A percentile compares a stretch with the other conserved stretches of the same genome.
Conservation (phyloP, 495 filamentous ascomycete species). For the Aspergillus mulundensis region DNA sequence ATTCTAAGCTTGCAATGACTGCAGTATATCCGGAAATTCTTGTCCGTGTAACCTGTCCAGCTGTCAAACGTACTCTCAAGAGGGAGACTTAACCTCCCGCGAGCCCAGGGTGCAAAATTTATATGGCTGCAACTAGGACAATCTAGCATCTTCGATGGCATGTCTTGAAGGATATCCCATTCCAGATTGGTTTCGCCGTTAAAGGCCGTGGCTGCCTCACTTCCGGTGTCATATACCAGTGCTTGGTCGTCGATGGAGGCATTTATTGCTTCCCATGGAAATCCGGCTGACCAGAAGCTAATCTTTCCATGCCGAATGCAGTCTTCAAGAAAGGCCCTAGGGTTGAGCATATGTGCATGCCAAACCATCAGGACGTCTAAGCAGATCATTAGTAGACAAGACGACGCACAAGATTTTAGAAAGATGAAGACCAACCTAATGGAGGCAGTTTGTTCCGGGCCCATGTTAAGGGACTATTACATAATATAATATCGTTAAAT, state of each 20-base stretch:
- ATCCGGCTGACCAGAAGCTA: slow-evolving; percentile 57
- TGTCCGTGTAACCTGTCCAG: slow-evolving; percentile 60
- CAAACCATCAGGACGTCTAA: slow-evolving; percentile 85
- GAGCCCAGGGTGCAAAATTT: slow-evolving; percentile 58
- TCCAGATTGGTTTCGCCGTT: slow-evolving; percentile 42
- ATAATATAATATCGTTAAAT: slow-evolving; percentile 16
- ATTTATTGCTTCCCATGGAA: slow-evolving; percentile 69
- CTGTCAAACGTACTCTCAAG: slow-evolving; percentile 22
- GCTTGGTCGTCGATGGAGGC: slow-evolving; percentile 57
- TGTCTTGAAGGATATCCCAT: slow-evolving; percentile 59
- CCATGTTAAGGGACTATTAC: slow-evolving; percentile 12
- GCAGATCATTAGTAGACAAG: slow-evolving; percentile 3
- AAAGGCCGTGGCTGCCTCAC: slow-evolving; percentile 46
- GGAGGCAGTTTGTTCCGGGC: slow-evolving; percentile 24
- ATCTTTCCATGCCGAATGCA: slow-evolving; percentile 59
- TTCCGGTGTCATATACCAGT: slow-evolving; percentile 58
- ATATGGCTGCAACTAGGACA: slow-evolving; percentile 54
- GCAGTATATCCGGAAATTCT: slow-evolving; percentile 45
- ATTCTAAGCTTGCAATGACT: slow-evolving; percentile 47
- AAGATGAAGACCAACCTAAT: slow-evolving; percentile 22
- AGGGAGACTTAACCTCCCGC: slow-evolving; percentile 31
- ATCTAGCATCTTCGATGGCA: slow-evolving; percentile 39
- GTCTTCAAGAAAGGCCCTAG: slow-evolving; percentile 73
- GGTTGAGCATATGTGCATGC: slow-evolving; percentile 85
- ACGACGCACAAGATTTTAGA: neutral